These are phyloP conservation scores for Pichia sp. DNA, from an alignment of 1,139 yeast species.

Conservation along the genomic window DNA sequence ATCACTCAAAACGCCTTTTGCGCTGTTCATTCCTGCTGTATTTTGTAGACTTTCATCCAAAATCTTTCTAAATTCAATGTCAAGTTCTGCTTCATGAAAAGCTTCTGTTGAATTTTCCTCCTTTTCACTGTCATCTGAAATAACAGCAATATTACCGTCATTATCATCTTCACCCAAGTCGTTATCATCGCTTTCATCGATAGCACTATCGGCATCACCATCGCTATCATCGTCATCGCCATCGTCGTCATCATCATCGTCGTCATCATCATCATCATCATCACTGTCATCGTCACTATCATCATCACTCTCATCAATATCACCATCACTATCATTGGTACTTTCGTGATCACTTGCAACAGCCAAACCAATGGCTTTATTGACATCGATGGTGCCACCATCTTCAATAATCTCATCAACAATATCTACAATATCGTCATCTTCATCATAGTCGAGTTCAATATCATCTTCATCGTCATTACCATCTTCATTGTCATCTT, in stretches of 20 bases:
- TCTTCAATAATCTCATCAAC: slow-evolving; percentile 7
- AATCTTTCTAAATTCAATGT: slow-evolving; percentile 46
- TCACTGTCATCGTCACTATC: slow-evolving; percentile 13
- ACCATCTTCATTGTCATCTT: slow-evolving; percentile 1
- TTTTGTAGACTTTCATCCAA: slow-evolving; percentile 37
- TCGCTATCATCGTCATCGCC: slow-evolving; percentile 26
- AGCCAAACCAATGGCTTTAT: slow-evolving; percentile 18
- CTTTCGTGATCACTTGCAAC: slow-evolving; percentile 14
- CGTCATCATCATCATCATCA: slow-evolving; percentile 14
- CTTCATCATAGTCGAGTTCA: slow-evolving; percentile 17
- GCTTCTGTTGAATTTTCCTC: slow-evolving; percentile 23
- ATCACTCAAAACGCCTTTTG: slow-evolving; percentile 22
- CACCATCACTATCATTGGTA: slow-evolving; percentile 11
- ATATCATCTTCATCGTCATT: slow-evolving; percentile 1
- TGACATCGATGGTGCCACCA: slow-evolving; percentile 11
- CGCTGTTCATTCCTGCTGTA: neutral
- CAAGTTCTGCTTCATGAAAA: slow-evolving; percentile 25
- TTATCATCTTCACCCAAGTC: slow-evolving; percentile 3
- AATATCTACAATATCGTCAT: slow-evolving; percentile 12
- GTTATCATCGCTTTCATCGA: slow-evolving; percentile 21
- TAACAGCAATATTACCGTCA: slow-evolving; percentile 24
- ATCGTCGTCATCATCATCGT: slow-evolving; percentile 15
- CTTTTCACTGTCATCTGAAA: slow-evolving; percentile 22
- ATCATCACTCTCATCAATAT: slow-evolving; percentile 5
- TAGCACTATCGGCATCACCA: slow-evolving; percentile 21